Evolutionary conservation across 805 yeast genomes (phyloP).

Genomic region (Candida adriatica): DNA sequence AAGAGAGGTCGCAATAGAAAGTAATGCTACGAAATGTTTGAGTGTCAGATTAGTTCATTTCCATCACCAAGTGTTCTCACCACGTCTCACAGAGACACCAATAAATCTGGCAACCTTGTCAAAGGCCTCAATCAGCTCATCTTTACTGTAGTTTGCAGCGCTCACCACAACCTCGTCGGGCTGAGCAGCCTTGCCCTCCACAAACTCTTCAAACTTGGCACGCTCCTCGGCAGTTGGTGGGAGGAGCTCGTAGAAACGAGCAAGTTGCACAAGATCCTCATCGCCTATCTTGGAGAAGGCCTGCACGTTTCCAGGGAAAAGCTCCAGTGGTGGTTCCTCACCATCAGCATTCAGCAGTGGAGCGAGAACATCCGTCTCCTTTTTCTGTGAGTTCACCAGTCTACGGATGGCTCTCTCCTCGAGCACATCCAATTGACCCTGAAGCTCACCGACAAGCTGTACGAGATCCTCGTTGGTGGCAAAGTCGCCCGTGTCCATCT

Average conservation of each 20-base stretch:
- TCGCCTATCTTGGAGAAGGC: constrained; percentile 44
- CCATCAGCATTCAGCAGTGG: constrained; percentile 80
- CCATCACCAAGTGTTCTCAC: constrained; percentile 41
- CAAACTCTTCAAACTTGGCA: constrained; percentile 41
- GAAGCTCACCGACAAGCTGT: constrained; percentile 83
- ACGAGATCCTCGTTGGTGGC: constrained; percentile 80
- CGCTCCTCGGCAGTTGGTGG: constrained; percentile 57
- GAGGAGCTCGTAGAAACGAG: constrained; percentile 69
- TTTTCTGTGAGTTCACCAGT: constrained; percentile 52
- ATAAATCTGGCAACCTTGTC: constrained; percentile 62
- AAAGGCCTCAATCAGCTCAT: constrained; percentile 46
- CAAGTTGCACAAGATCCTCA: constrained; percentile 42
- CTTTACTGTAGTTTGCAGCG: constrained; percentile 30
- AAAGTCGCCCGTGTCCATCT: constrained; percentile 44
- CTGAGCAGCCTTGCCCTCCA: constrained; percentile 44
- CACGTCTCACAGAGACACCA: constrained; percentile 55
- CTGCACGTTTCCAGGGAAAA: constrained; percentile 52
- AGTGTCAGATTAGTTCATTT: background rate
- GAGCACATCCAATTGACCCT: constrained; percentile 71
- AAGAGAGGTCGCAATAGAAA: background rate
- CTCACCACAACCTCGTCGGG: constrained; percentile 23
- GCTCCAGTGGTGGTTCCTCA: constrained; percentile 44
- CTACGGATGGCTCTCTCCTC: constrained; percentile 77
- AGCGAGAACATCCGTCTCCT: constrained; percentile 41
- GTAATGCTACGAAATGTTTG: background rate